Conservation (phyloP, 2,329 filamentous ascomycete species). For the Pseudodiploospora longispora region DNA sequence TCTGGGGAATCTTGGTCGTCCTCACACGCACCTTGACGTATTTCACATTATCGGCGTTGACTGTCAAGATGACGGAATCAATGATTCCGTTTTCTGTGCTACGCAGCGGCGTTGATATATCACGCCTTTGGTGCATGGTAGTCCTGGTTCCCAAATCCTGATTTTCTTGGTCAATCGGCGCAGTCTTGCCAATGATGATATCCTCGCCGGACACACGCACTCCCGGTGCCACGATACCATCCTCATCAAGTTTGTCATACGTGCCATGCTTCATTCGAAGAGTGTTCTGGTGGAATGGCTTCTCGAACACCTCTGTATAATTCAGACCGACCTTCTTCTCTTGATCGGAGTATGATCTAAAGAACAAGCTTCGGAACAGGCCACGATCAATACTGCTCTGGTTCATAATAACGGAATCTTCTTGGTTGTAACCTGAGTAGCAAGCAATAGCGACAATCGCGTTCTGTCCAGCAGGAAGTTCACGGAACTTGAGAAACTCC, state of each 20-base stretch:
- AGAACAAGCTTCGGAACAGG: constrained; percentile 95
- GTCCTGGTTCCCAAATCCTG: constrained; percentile 91
- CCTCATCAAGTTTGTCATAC: constrained; percentile 95
- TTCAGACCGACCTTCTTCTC: constrained; percentile 95
- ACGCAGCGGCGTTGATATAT: constrained; percentile 88
- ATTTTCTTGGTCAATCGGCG: constrained; percentile 84
- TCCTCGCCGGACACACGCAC: constrained; percentile 94
- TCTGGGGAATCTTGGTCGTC: constrained; percentile 96
- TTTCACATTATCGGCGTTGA: constrained; percentile 85
- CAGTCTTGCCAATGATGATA: constrained; percentile 98
- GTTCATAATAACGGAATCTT: constrained; percentile 99
- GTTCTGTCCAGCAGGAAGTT: constrained; percentile 93
- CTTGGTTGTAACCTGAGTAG: constrained; percentile 98
- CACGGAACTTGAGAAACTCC: constrained; percentile 98
- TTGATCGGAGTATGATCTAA: constrained; percentile 92
- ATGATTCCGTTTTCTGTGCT: constrained; percentile 97
- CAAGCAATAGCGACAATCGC: constrained; percentile 96
- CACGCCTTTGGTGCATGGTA: constrained; percentile 82
- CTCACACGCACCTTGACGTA: constrained; percentile 97
- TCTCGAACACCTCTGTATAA: constrained; percentile 90
- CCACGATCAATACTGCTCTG: constrained; percentile 98
- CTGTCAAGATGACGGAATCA: constrained; percentile 87
- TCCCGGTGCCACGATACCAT: constrained; percentile 89
- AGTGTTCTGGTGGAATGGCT: constrained; percentile 81
- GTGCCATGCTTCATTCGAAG: constrained; percentile 89